These are phyloP conservation scores for Aspergillus sclerotialis DNA, from an alignment of 2,329 filamentous ascomycete species.

Conservation along the genomic window DNA sequence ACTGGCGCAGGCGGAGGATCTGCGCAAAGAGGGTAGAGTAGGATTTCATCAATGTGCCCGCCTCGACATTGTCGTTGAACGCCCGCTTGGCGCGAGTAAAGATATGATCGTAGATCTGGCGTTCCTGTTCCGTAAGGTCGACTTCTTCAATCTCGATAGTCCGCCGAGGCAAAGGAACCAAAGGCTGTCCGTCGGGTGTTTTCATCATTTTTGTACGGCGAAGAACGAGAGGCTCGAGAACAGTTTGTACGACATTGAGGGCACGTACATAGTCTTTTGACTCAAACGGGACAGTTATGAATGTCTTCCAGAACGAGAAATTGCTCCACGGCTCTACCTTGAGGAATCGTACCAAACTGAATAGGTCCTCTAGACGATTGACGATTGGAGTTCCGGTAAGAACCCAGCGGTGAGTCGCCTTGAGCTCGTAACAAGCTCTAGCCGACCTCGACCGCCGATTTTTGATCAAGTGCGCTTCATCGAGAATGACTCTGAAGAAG, in stretches of 20 bases:
- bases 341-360: conserved; percentile 85
- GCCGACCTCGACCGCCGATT: conserved; percentile 85
- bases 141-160: conserved; percentile 80
- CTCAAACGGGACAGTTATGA: conserved; percentile 96
- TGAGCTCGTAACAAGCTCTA: conserved; percentile 86
- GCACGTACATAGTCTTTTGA: conserved; percentile 90
- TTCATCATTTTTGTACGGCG: conserved; percentile 97
- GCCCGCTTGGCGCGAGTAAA: conserved; percentile 74
- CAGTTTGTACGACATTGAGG: conserved; percentile 92
- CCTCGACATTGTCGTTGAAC: conserved; percentile 79
- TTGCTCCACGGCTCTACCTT: conserved; percentile 97
- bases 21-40: conserved; percentile 98
- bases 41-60: conserved; percentile 87
- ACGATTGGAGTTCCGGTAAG: conserved; percentile 95
- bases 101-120: conserved; percentile 89
- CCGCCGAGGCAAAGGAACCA: conserved; percentile 77
- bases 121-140: conserved; percentile 75
- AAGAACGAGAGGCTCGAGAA: conserved; percentile 90
- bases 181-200: conserved; percentile 71
- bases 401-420: conserved; percentile 81
- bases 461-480: conserved; percentile 94
- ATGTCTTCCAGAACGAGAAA: conserved; percentile 98
- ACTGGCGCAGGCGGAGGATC: conserved; percentile 84
- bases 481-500: conserved; percentile 91
- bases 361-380: conserved; percentile 89